Percentiles rank a stretch among this genome's conserved stretches.
These are phyloP conservation scores for Camellia japonica DNA, from an alignment of 148 eudicot genomes.

Conservation along the genomic window DNA sequence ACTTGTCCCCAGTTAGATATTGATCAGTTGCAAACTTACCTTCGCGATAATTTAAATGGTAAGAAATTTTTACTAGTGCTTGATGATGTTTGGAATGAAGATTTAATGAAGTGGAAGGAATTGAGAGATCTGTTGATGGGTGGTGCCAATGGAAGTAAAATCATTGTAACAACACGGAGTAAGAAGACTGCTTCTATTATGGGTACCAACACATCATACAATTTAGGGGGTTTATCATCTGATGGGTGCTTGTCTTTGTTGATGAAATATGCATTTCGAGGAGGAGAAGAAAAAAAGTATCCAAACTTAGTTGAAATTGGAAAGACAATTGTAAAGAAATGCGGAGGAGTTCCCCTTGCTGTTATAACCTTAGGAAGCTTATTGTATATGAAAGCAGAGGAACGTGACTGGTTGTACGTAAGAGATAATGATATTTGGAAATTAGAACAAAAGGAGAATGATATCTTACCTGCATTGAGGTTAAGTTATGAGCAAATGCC, in stretches of 20 bases:
- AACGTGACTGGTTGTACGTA: not conserved
- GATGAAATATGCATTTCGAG: constrained; percentile 8
- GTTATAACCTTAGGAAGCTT: constrained; percentile 25
- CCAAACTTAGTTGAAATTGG: constrained; percentile 21
- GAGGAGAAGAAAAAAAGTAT: not conserved
- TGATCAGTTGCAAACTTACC: not conserved
- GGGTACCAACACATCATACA: not conserved
- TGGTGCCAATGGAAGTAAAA: constrained; percentile 17
- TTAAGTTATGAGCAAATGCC: too few species aligned
- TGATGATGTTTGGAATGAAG: constrained; percentile 33
- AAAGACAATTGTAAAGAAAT: constrained; percentile 17
- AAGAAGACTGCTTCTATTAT: constrained; percentile 2
- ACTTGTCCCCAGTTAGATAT: not conserved
- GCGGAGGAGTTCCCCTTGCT: constrained; percentile 29
- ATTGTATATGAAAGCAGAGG: constrained; percentile 6
- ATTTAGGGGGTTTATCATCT: constrained; percentile 6
- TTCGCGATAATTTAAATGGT: not conserved
- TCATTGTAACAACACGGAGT: constrained; percentile 33
- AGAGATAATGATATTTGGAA: too few species aligned
- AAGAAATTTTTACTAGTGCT: constrained; percentile 27
- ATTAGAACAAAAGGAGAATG: too few species aligned
- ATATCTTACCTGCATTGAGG: too few species aligned
- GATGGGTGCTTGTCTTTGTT: constrained; percentile 18
- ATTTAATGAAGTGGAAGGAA: constrained; percentile 4
- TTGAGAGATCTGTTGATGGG: constrained; percentile 9